Percentiles rank a stretch among this genome's conserved stretches.
These are phyloP conservation scores for Eustoma russellianum DNA, from an alignment of 257 asterid species.

Conservation along the genomic window DNA sequence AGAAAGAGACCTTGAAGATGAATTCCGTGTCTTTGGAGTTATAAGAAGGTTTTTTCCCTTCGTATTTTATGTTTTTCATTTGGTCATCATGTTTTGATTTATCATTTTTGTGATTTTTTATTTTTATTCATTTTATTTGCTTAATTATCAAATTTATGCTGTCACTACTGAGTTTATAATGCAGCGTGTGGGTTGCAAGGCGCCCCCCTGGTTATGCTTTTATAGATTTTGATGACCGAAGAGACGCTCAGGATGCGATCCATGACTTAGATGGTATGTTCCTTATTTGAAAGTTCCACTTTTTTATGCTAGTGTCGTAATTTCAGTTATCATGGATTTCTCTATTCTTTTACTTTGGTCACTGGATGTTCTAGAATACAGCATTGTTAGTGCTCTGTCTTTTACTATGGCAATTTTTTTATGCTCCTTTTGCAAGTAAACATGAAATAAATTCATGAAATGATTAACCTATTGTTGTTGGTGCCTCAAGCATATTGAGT, in stretches of 20 bases:
- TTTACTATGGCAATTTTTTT: no score
- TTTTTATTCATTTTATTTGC: not conserved
- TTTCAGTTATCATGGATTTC: not conserved
- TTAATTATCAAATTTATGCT: not conserved
- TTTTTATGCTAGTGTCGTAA: no score
- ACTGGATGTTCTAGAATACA: not conserved
- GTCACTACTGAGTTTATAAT: not conserved
- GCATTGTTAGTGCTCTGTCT: no score
- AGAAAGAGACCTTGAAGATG: slow-evolving; percentile 94
- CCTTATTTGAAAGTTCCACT: not conserved
- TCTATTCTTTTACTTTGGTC: not conserved
- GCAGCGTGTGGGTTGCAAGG: slow-evolving; percentile 98
- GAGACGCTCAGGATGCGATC: slow-evolving; percentile 95
- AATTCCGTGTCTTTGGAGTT: slow-evolving; percentile 69
- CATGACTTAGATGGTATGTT: slow-evolving; percentile 64
- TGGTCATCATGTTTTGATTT: not conserved
- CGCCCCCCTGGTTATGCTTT: slow-evolving; percentile 96
- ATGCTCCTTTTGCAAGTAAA: no score
- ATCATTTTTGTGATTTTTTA: not conserved
- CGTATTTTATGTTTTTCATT: no score
- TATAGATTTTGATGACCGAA: slow-evolving; percentile 76
- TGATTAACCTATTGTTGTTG: no score
- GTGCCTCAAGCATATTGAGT: not conserved
- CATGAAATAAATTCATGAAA: no score
- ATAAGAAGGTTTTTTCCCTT: slow-evolving; percentile 49